A percentile compares a stretch with the other conserved stretches of the same genome.
Evolutionary conservation across 768 basidiomycete species (phyloP).

Genomic region (Cystobasidium ongulense): DNA sequence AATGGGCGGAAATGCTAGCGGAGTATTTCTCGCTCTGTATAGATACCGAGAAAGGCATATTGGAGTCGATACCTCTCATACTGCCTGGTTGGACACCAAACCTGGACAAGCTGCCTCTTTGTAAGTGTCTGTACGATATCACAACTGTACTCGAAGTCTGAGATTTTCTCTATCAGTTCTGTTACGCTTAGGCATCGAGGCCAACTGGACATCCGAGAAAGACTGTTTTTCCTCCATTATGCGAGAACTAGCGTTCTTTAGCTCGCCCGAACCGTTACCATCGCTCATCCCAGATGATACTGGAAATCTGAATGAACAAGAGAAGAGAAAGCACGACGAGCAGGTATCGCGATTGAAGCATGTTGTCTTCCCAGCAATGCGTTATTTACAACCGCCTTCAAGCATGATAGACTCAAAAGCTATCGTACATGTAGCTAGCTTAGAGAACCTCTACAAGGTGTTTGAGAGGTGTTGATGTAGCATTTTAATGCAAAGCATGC

Average conservation of each 20-base stretch:
- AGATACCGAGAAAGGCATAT: slow-evolving; percentile 53
- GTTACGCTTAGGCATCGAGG: slow-evolving; percentile 37
- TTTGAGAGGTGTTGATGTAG: slow-evolving; percentile 72
- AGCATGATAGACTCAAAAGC: slow-evolving; percentile 58
- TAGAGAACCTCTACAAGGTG: slow-evolving; percentile 86
- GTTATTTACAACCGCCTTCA: slow-evolving; percentile 65
- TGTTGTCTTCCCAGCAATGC: slow-evolving; percentile 75
- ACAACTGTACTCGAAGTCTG: background rate
- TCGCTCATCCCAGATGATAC: background rate
- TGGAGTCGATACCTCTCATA: slow-evolving; percentile 74
- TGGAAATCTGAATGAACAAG: slow-evolving; percentile 36
- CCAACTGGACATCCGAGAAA: slow-evolving; percentile 70
- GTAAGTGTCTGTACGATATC: slow-evolving; percentile 47
- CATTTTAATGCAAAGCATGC: background rate
- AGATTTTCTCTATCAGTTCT: slow-evolving; percentile 36
- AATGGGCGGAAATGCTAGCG: slow-evolving; percentile 65
- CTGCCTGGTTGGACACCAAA: slow-evolving; percentile 83
- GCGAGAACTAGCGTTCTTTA: slow-evolving; percentile 84
- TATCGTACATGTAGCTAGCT: slow-evolving; percentile 75
- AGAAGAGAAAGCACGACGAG: slow-evolving; percentile 38
- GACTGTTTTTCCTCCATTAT: slow-evolving; percentile 80
- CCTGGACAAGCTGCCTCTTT: slow-evolving; percentile 76
- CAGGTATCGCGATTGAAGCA: slow-evolving; percentile 84
- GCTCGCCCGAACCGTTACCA: slow-evolving; percentile 47
- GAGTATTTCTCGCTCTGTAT: slow-evolving; percentile 85